Evolutionary conservation across 306 rosid genomes (phyloP).

Genomic region (Hylodesmum podocarpum): DNA sequence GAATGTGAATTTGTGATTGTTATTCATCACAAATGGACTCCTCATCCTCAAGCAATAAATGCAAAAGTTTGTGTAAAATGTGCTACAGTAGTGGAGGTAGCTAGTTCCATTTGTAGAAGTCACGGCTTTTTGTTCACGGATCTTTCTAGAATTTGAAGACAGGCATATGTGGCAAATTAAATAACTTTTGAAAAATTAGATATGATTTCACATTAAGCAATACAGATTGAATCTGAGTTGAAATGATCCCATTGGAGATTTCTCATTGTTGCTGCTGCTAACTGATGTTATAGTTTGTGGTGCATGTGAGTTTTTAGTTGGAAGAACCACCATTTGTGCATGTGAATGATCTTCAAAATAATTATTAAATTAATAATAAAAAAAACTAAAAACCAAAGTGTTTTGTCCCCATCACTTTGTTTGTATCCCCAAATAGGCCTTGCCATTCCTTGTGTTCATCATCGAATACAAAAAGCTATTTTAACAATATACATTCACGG

Average conservation of each 20-base stretch:
- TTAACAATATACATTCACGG: conserved; percentile 55
- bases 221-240: conserved; percentile 19
- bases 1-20: too few relatives aligned
- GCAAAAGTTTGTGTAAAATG: neutral
- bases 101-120: conserved; percentile 17
- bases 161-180: neutral
- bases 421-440: conserved; percentile 21
- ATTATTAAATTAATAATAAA: conserved; percentile 18
- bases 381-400: conserved; percentile 36
- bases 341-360: conserved; percentile 27
- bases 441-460: conserved; percentile 27
- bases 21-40: conserved; percentile 10
- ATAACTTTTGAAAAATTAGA: neutral
- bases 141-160: conserved; percentile 50
- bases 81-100: neutral
- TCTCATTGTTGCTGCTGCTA: conserved; percentile 22
- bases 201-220: neutral
- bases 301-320: conserved; percentile 57
- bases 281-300: conserved; percentile 32
- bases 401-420: conserved; percentile 40
- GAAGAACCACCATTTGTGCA: conserved; percentile 1
- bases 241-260: conserved; percentile 19
- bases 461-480: conserved; percentile 18
- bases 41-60: neutral
- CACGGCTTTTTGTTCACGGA: conserved; percentile 57